A percentile compares a stretch with the other conserved stretches of the same genome.
These are phyloP conservation scores for Chaetothyriales sp. DNA, from an alignment of 2,329 filamentous ascomycete species.

Conservation along the genomic window DNA sequence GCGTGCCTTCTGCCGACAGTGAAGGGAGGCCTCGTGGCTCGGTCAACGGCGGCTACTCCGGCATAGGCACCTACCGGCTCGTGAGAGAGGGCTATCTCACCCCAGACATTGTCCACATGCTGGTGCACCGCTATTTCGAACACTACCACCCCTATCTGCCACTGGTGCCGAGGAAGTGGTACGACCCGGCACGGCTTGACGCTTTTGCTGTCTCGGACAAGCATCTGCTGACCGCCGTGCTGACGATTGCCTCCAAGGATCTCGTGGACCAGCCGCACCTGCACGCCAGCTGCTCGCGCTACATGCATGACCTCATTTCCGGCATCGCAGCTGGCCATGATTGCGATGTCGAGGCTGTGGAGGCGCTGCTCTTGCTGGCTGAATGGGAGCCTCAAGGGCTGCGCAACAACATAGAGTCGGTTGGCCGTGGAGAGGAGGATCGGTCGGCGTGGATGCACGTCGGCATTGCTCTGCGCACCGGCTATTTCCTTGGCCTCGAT, in stretches of 20 bases:
- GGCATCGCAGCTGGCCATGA: conserved; percentile 53
- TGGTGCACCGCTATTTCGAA: conserved; percentile 47
- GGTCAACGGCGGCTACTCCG: conserved; percentile 21
- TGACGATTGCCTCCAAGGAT: conserved; percentile 60
- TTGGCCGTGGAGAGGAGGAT: conserved; percentile 60
- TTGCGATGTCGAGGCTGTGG: conserved; percentile 56
- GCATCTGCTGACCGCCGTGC: conserved; percentile 54
- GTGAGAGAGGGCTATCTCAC: conserved; percentile 34
- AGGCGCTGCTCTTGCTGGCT: conserved; percentile 54
- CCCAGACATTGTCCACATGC: conserved; percentile 37
- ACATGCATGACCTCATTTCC: conserved; percentile 58
- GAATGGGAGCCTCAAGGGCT: conserved; percentile 60
- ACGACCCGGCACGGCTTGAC: conserved; percentile 40
- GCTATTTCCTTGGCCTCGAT: conserved; percentile 57
- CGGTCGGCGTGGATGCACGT: conserved; percentile 67
- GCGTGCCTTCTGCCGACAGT: conserved; percentile 12
- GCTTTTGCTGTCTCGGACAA: conserved; percentile 48
- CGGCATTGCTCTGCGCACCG: conserved; percentile 54
- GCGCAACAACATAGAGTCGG: conserved; percentile 44
- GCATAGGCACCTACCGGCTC: conserved; percentile 30
- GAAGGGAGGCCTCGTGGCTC: conserved; percentile 11
- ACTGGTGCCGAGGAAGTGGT: conserved; percentile 48
- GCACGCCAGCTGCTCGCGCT: conserved; percentile 52
- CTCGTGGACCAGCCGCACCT: conserved; percentile 49
- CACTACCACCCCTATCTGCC: conserved; percentile 60